Evolutionary conservation across 805 yeast species (phyloP), one percentile per base, ranked within the genome.

Genomic region (Yarrowia bubula): DNA sequence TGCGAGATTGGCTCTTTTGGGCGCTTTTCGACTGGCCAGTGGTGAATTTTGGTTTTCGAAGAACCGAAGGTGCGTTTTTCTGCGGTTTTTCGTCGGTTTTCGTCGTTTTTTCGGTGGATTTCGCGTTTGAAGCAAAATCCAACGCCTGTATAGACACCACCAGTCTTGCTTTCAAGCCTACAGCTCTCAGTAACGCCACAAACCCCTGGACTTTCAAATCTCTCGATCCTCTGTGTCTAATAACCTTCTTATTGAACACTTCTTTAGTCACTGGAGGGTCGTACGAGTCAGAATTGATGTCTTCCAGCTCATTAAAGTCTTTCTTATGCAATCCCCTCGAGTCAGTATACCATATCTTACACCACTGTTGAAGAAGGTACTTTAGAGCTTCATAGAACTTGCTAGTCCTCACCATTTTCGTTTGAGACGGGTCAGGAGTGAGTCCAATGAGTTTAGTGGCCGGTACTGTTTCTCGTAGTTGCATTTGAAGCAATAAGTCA

Each of bases 91-190:
- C 28, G 28, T 22, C 28, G 28, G 3, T 55, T 11, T 38, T 15
- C 8, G 22, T 14, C 2, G 8, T 3, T 9, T 18, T 14, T 22
- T 18, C 39, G 9, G 18, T 32, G 28, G 14, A 17, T 32, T 41
- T 55, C 8, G 61, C 22, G 28, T 43, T 58, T 14, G 73, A 68
- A 0, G 92, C 86, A 69, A 86, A 89, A 73, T 95, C 97, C 0
- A 97, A 92, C 0, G 97, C 95, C 72, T 95, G 99, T 37, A 92
- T 71, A 0, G 97, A 92, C 70, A 87, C 86, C 0, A 92, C 86
- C 32, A 95, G 75, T 50, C 99, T 78, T 0, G 93, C 86, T 46
- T 85, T 81, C 11, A 95, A 77, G 0, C 88, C 89, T 11, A 89
- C 75, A 1, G 95, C 80, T 68, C 98, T 76, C 48, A 91, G 73